phyloP scores from a whole-genome alignment of 495 filamentous ascomycete genomes.

The Xylona heveae region DNA sequence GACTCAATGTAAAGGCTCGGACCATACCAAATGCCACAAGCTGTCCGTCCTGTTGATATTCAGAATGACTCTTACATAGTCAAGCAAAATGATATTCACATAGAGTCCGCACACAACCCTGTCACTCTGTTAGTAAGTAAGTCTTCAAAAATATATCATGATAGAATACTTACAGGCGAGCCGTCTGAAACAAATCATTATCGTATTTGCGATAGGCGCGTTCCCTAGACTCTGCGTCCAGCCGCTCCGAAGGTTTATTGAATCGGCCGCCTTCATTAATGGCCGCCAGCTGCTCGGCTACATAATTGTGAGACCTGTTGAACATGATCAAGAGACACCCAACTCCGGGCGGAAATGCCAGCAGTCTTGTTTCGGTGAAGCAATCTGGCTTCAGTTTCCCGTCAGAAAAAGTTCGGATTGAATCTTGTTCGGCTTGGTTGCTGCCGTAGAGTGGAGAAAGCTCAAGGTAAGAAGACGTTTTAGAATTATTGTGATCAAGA shows the following conservation, averaged over 20 bases:
- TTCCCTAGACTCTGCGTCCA: slow-evolving; percentile 8
- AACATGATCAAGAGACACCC: slow-evolving; percentile 24
- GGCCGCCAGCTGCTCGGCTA: slow-evolving; percentile 12
- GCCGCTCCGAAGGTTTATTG: slow-evolving; percentile 5
- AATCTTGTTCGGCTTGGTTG: slow-evolving; percentile 51
- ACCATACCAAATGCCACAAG: slow-evolving; percentile 11
- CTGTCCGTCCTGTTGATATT: slow-evolving; percentile 8
- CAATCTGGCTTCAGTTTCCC: slow-evolving; percentile 70
- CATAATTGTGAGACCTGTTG: slow-evolving; percentile 23
- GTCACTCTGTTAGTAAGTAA: neutral
- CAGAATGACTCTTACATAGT: slow-evolving; percentile 13
- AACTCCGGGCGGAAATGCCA: slow-evolving; percentile 74
- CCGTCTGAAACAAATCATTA: slow-evolving; percentile 20
- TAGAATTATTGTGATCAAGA: slow-evolving; percentile 30
- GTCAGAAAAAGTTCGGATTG: slow-evolving; percentile 56
- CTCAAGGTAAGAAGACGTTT: slow-evolving; percentile 73
- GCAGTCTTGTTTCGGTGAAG: slow-evolving; percentile 54
- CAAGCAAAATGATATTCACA: slow-evolving; percentile 13
- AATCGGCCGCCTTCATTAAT: slow-evolving; percentile 24
- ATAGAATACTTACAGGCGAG: slow-evolving; percentile 12
- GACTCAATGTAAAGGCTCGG: too few species aligned
- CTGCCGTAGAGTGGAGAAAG: slow-evolving; percentile 73
- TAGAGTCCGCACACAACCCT: slow-evolving; percentile 16
- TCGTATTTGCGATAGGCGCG: too few species aligned
- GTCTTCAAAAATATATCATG: neutral